Conservation (phyloP, 371 early-diverging fungal species). For the Apophysomyces ossiformis region DNA sequence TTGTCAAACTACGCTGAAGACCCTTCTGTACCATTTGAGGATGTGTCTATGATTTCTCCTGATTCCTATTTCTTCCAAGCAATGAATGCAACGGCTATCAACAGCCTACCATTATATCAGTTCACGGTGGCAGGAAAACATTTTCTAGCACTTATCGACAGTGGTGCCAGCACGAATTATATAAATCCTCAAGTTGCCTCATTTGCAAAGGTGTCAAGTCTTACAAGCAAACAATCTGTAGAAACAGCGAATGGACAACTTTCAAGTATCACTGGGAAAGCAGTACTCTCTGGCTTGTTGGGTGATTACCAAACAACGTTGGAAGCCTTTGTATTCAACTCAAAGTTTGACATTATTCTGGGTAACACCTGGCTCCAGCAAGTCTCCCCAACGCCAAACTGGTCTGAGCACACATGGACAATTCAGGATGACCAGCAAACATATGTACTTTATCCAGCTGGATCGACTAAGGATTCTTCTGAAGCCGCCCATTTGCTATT, state of each 20-base stretch:
- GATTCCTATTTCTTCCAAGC: not conserved
- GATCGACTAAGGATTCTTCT: not conserved
- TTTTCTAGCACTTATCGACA: not conserved
- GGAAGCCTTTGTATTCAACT: not conserved
- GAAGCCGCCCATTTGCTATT: not conserved
- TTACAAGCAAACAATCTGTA: not conserved
- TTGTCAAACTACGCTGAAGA: not conserved
- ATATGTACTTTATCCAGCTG: not conserved
- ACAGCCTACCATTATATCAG: not conserved
- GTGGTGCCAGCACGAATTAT: conserved; percentile 5
- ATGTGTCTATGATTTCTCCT: not conserved
- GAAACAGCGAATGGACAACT: conserved; percentile 3
- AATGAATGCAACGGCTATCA: not conserved
- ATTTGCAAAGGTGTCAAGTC: not conserved
- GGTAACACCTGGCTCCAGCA: conserved; percentile 11
- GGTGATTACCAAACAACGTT: not conserved
- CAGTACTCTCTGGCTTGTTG: not conserved
- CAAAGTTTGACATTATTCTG: not conserved
- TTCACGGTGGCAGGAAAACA: not conserved
- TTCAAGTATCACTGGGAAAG: not conserved
- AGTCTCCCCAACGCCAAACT: not conserved
- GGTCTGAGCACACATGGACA: not conserved
- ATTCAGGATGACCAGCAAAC: not conserved
- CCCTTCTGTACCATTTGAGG: not conserved
- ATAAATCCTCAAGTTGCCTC: not conserved